Evolutionary conservation across 2,329 filamentous ascomycete species (phyloP), one percentile per base, ranked within the genome.

Genomic region (Ceratocystis smalleyi): DNA sequence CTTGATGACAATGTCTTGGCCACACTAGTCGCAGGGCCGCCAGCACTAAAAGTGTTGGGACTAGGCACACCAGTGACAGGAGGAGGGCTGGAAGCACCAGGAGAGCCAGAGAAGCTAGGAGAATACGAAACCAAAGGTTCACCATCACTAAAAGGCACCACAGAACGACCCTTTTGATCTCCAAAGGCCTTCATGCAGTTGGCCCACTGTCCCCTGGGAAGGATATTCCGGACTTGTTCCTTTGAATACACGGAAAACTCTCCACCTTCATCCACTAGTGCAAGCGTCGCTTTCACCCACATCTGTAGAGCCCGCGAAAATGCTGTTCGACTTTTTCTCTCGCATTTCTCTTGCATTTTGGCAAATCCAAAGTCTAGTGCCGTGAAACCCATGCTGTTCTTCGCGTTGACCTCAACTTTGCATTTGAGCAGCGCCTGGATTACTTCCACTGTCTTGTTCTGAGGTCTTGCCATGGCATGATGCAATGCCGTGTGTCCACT

Each of bases 321-420:
- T 40, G 59, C 49, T 24, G 45, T 22, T 15, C 8, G 22, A 5
- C n/a, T 55, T 43, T 47, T 45, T 7, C 24, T 35, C 10, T 17
- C 17, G 32, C 35, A 51, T 40, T 32, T 30, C 40, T 54, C 17
- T 5, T 32, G 32, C 24, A 66, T 63, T 3, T 30, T 45, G 49
- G 24, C 22, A 40, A 60, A 54, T 0, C 64, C 57, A 61, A 60
- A 63, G n/a, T 66, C 61, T 7, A 66, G 32, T 43, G 64, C 51
- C 32, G 55, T 66, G 27, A 63, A 43, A 12, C 64, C 64, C 17
- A 45, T 54, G 19, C 49, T 22, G 55, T 66, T 66, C 15, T 8
- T 45, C 17, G 30, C 43, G 35, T 63, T 63, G 30, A 51, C 43
- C 5, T 19, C 22, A 5, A 43, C 40, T 2, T 55, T 45, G 30